Evolutionary conservation across 2,329 filamentous ascomycete species (phyloP), one percentile per base, ranked within the genome.

Genomic region (Scedosporium apiospermum): DNA sequence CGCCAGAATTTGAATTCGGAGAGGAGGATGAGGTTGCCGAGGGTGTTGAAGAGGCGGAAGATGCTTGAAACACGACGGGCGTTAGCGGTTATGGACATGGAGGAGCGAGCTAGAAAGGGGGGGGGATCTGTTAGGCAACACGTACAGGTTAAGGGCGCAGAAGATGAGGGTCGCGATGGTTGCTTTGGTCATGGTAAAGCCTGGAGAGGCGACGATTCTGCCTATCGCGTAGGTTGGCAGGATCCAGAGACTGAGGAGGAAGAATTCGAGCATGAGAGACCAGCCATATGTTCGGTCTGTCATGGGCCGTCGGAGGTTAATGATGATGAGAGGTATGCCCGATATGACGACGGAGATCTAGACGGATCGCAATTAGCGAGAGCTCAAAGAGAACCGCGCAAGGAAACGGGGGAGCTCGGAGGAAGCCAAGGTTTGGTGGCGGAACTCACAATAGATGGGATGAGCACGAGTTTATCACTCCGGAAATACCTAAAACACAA

Each of bases 401-500:
- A 4, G 42, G 23, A 60, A 12, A 14, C 1, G 12, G 21, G 6
- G 38, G 10, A 49, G 44, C 44, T 16, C 10, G 2, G 12, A 30
- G 21, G 14, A 18, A 18, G 44, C 51, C 23, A 6, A 23, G 4
- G 23, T 4, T 57, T 23, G 23, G 23, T n/a, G 55, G 51, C 16
- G 23, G 16, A 6, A 70, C 75, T 72, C 60, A 77, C 73, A 60
- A 74, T 67, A 0, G 73, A 70, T 0, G 75, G 71, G 7, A 65
- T 72, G 26, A 76, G 65, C 12, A 77, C 69, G 62, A 73, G 62
- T 3, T 62, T 59, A 2, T 70, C 65, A 42, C 67, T 55, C 18
- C 68, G 68, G 62, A 72, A 78, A 62, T 73, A 77, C 53, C 65
- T 70, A 73, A 76, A 77, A 44, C 74, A 73, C 63, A 79, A 64